Evolutionary conservation across 305 asterid species (phyloP).

Genomic region (Plantago lanceolata): DNA sequence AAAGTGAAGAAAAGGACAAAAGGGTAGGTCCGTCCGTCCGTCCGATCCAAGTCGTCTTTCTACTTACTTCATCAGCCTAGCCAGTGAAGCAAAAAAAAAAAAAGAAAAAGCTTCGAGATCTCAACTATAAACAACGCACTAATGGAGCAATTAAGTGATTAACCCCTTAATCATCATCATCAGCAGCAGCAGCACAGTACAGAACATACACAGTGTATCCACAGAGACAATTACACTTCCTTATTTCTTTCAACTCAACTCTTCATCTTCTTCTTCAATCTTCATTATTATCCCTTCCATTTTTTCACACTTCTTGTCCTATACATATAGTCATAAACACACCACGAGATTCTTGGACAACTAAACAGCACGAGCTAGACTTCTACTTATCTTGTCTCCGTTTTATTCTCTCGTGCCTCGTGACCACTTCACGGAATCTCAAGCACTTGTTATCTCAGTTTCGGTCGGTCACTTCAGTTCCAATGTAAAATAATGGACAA

Average conservation of each 20-base stretch:
- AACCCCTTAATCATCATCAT: too few relatives aligned
- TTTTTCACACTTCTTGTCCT: not conserved
- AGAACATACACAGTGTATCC: too few relatives aligned
- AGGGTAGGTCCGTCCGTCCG: not conserved
- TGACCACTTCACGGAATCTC: constrained; percentile 28
- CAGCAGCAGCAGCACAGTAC: not conserved
- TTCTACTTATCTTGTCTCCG: constrained; percentile 15
- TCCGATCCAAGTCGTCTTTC: not conserved
- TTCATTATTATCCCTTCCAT: not conserved
- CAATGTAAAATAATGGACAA: constrained; percentile 18
- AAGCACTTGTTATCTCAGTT: constrained; percentile 11
- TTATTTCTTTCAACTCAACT: not conserved
- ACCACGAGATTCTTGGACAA: constrained; percentile 23
- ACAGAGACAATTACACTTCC: not conserved
- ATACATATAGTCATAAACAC: not conserved
- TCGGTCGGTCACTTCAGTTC: not conserved
- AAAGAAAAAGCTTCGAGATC: not conserved
- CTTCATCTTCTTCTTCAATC: not conserved
- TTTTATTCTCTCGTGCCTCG: constrained; percentile 23
- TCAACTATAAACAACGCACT: not conserved
- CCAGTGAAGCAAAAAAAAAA: not conserved
- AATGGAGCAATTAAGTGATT: too few relatives aligned
- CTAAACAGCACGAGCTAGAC: constrained; percentile 22
- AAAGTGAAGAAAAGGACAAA: not conserved
- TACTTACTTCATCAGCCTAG: not conserved